Evolutionary conservation across 306 rosid genomes (phyloP), one percentile per base, ranked within the genome.

Genomic region (Mimosa pudica): DNA sequence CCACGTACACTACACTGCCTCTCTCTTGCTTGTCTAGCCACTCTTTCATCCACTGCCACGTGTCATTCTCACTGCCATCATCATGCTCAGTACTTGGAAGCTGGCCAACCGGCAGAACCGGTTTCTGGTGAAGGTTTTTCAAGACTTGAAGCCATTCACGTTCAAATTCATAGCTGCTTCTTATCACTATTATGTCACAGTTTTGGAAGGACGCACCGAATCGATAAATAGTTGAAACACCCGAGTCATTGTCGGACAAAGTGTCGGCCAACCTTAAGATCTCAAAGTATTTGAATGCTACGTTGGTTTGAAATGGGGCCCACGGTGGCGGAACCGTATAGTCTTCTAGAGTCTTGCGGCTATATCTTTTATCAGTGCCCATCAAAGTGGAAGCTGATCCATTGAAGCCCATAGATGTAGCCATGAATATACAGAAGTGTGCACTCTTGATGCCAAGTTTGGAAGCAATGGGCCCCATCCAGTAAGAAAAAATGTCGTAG

Each of bases 401-500:
- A 0, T 51, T 0, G 14, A 47, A 79, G 0, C 13, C n/a, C 9
- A 86, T 8, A 71, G 0, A 0, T 0, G 79, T 5, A 0, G 83
- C 80, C 5, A 44, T 75, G 17, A 47, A 57, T 1, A 82, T 84
- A 24, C 75, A 71, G 73, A 70, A 84, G 58, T 74, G 82, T 7
- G 70, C 84, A 2, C 54, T 70, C 3, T 36, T 77, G 47, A 89
- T 73, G 1, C 80, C 54, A 4, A 84, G 81, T 0, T 68, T 17
- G 1, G 49, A 38, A 36, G 71, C 33, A 41, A 66, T 14, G 11
- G 71, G 8, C 4, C 32, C 49, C 3, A 66, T 0, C 92, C 88
- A 86, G n/a, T 63, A 73, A 30, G 88, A 20, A 3, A 6, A 72
- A 8, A 80, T 77, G 67, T 86, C 86, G 35, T 70, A 49, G 4